Conservation (phyloP, 192 early-diverging fungal genomes). For the Coemansia sp. region DNA sequence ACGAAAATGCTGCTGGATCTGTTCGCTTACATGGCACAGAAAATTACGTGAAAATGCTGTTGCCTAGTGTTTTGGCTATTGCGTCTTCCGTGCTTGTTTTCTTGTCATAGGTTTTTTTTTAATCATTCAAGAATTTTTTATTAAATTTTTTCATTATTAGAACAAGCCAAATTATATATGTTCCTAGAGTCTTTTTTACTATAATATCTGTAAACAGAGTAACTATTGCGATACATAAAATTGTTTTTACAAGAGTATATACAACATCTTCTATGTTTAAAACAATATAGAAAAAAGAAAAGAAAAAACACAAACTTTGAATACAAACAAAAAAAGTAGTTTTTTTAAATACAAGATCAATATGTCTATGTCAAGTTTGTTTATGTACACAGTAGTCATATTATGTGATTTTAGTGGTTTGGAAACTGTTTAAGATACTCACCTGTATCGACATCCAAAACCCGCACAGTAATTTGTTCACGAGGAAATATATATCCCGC, state of each 20-base stretch:
- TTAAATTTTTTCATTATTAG: neutral
- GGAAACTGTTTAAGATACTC: conserved; percentile 32
- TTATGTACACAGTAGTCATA: neutral
- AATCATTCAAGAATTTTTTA: neutral
- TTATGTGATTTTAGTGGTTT: neutral
- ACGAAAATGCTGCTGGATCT: conserved; percentile 24
- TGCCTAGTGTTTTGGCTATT: neutral
- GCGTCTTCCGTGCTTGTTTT: neutral
- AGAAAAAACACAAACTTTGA: no score
- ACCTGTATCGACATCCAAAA: conserved; percentile 36
- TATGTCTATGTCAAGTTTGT: no score
- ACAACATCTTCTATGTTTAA: no score
- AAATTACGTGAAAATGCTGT: neutral
- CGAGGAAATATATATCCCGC: conserved; percentile 18
- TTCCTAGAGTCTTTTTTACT: neutral
- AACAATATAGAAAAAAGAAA: no score
- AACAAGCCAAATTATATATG: neutral
- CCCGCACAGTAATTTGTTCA: conserved; percentile 28
- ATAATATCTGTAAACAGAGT: neutral
- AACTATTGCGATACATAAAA: neutral
- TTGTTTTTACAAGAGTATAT: no score
- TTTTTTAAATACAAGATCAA: no score
- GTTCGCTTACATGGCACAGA: neutral
- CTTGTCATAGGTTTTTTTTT: conserved; percentile 1
- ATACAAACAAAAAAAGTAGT: no score